A percentile compares a stretch with the other conserved stretches of the same genome.
Conservation (phyloP, 495 filamentous ascomycete species). For the Aspergillus taichungensis region DNA sequence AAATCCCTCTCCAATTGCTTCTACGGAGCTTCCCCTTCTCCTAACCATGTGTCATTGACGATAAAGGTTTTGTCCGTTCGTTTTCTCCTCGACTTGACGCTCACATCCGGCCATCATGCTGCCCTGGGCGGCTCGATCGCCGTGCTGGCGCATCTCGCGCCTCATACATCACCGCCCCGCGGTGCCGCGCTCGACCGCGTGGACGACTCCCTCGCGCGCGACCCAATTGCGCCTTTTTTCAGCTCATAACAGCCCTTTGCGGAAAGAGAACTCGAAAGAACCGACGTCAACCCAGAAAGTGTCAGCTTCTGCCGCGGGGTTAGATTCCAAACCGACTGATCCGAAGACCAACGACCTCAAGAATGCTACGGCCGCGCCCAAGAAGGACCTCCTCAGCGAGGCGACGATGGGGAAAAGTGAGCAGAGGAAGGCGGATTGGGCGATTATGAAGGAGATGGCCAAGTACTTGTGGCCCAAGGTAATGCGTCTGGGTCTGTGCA, state of each 20-base stretch:
- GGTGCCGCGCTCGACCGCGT: conserved; percentile 18
- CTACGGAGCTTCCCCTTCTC: not conserved
- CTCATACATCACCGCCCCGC: conserved; percentile 22
- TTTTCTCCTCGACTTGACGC: not conserved
- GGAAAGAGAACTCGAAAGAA: conserved; percentile 14
- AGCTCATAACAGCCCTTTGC: conserved; percentile 7
- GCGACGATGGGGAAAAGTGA: conserved; percentile 57
- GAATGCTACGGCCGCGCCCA: conserved; percentile 26
- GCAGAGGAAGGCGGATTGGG: conserved; percentile 95
- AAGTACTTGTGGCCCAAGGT: conserved; percentile 95
- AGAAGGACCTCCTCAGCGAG: conserved; percentile 48
- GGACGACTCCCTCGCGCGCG: conserved; percentile 13
- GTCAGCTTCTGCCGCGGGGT: conserved; percentile 5
- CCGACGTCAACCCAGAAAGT: conserved; percentile 6
- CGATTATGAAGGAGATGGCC: conserved; percentile 96
- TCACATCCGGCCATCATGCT: conserved; percentile 26
- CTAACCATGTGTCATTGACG: conserved; percentile 25
- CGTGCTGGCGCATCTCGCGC: conserved; percentile 31
- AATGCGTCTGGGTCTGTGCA: conserved; percentile 5
- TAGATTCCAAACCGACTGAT: conserved; percentile 10
- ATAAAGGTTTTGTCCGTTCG: not conserved
- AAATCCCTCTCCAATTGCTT: not conserved
- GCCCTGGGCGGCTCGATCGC: conserved; percentile 34
- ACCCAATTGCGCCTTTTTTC: conserved; percentile 26
- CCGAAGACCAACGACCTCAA: conserved; percentile 15